Evolutionary conservation across 2,329 filamentous ascomycete species (phyloP).

Genomic region (Stachybotrys chlorohalonatus): DNA sequence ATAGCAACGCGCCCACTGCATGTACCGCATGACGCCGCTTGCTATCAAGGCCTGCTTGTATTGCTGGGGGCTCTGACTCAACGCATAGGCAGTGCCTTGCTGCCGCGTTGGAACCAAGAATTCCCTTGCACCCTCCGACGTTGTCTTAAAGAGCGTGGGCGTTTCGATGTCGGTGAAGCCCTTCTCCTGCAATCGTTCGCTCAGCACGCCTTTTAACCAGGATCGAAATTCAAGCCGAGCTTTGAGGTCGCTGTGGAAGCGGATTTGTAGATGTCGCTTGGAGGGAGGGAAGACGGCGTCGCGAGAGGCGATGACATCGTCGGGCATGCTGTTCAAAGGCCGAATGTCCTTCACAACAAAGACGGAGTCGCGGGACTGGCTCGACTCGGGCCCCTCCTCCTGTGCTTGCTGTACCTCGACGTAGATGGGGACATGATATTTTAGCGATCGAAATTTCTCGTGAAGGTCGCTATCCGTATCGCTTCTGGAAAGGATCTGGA

Average conservation of each 20-base stretch:
- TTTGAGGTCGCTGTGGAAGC: constrained; percentile 60
- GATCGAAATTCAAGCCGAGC: constrained; percentile 64
- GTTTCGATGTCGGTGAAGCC: constrained; percentile 80
- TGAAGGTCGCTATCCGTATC: constrained; percentile 26
- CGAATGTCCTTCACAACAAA: constrained; percentile 51
- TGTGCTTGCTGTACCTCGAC: constrained; percentile 27
- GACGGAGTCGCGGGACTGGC: constrained; percentile 11
- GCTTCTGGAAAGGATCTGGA: constrained; percentile 36
- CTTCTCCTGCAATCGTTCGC: constrained; percentile 42
- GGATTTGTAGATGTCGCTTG: constrained; percentile 75
- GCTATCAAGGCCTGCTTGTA: constrained; percentile 99
- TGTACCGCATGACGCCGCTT: constrained; percentile 73
- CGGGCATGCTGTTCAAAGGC: constrained; percentile 26
- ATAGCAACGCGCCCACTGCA: constrained; percentile 90
- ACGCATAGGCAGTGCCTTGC: constrained; percentile 70
- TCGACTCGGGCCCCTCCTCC: constrained; percentile 9
- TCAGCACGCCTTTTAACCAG: constrained; percentile 42
- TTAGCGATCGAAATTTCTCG: constrained; percentile 33
- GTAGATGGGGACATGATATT: constrained; percentile 43
- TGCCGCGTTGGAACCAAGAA: constrained; percentile 84
- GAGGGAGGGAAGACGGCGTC: constrained; percentile 66
- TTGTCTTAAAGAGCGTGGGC: constrained; percentile 92
- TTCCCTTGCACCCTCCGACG: constrained; percentile 87
- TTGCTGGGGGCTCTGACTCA: constrained; percentile 94
- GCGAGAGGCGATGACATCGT: constrained; percentile 66